Evolutionary conservation across 306 rosid genomes (phyloP), one percentile per base, ranked within the genome.

Genomic region (Erythrophleum fordii): DNA sequence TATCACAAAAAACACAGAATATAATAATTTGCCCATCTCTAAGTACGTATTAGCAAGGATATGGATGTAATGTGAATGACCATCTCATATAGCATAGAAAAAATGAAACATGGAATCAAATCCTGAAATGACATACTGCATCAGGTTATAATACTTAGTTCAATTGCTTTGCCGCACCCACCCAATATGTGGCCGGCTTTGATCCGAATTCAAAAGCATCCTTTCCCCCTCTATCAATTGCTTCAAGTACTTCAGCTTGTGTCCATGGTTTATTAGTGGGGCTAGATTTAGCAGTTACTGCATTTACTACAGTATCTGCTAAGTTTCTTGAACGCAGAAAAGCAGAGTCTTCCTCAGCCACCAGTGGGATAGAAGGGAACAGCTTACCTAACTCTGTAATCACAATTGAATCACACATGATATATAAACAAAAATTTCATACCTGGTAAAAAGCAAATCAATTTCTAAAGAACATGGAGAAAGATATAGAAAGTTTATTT

Each of bases 261-360:
- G 90, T 86, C 88, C 79, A 83, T 11, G 89, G 66, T 61, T 79
- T 80, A 73, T 81, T 71, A 53, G 59, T 61, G 26, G 48, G 65
- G 79, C 94, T 82, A 51, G 80, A 77, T 66, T 78, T 86, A 46
- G 85, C 85, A 62, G 81, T 78, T 35, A 91, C 89, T 26, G 86
- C 93, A 65, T 79, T 75, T 72, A 82, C 80, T 79, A 95, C 97
- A 8, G 91, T 75, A 61, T 59, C 91, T 20, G 80, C 92, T 59
- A 93, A 80, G 84, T 95, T 89, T 69, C 84, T 90, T 67, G 89
- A 78, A 26, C 82, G 91, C 62, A 95, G 28, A 80, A 85, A 93
- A 65, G 91, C 87, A 44, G 97, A 95, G 80, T 95, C 99, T 88
- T 93, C 99, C 85, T 95, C 98, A 10, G 99, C 98, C 84, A 95